A percentile compares a stretch with the other conserved stretches of the same genome.
Conservation (phyloP, 1,284 basidiomycete species). For the Psilocybe mexicana region DNA sequence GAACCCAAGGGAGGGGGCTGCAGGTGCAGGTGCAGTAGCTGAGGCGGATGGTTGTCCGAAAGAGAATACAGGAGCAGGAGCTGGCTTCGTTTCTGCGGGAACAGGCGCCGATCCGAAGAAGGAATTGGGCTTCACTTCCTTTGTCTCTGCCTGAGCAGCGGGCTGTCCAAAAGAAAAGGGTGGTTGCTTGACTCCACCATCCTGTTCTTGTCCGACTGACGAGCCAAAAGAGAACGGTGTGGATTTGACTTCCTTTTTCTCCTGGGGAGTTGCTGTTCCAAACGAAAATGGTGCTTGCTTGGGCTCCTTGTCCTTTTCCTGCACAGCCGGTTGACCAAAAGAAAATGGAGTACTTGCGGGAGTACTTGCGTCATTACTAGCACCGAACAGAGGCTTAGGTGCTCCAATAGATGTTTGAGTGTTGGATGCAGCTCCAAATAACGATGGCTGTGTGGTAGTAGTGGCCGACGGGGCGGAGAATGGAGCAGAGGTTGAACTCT, state of each 20-base stretch:
- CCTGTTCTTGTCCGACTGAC: neutral
- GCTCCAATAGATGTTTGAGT: conserved; percentile 17
- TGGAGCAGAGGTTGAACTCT: conserved; percentile 6
- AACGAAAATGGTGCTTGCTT: conserved; percentile 8
- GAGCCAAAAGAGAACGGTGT: conserved; percentile 24
- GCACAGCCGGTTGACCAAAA: conserved; percentile 13
- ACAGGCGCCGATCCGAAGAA: conserved; percentile 25
- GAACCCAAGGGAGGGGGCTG: conserved; percentile 26
- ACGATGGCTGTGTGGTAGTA: conserved; percentile 16
- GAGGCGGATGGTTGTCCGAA: conserved; percentile 24
- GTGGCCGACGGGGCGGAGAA: conserved; percentile 1
- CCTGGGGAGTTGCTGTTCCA: neutral
- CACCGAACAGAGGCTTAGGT: conserved; percentile 24
- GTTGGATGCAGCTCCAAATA: conserved; percentile 19
- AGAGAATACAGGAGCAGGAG: conserved; percentile 22
- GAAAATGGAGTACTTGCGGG: conserved; percentile 7
- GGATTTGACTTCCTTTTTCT: neutral
- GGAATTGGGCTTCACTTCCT: conserved; percentile 9
- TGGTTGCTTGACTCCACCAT: conserved; percentile 1
- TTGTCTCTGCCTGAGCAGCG: neutral
- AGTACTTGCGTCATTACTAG: neutral
- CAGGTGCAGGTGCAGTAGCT: conserved; percentile 16
- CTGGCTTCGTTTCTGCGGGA: conserved; percentile 21
- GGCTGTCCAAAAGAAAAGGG: conserved; percentile 17
- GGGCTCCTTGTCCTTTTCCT: conserved; percentile 10